Evolutionary conservation across 768 basidiomycete species (phyloP), one percentile per base, ranked within the genome.

Genomic region (Leccinellum albellum): DNA sequence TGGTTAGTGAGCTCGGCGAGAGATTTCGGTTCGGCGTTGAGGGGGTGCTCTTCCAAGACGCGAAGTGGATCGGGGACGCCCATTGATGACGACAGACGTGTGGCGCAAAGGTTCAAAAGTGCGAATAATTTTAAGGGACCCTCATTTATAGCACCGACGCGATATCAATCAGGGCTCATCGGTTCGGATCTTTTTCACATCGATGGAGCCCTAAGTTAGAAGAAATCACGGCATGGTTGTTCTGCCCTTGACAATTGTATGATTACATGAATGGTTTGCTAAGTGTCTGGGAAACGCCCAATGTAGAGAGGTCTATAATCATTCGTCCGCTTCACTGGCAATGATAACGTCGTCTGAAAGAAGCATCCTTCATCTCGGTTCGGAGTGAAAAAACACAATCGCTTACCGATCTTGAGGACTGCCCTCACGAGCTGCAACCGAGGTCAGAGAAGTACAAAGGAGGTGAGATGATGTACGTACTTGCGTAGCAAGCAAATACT

Each of bases 401-500:
- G 74, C 83, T 66, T 61, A 89, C 90, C 90, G 58, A 94, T 94
- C 74, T 94, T 94, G 59, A 94, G 79, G 13, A 94, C 88, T 4
- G 91, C 91, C 32, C 91, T 83, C 45, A 93, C 91, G 57, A 93
- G 82, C 86, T 89, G 56, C 37, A 59, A 35, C 23, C 35, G 40
- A n/a, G 17, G n/a, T 62, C 40, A 42, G 24, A 64, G 54, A 37
- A 21, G 29, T 20, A 28, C 33, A n/a, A 23, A 8, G 35, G 52
- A 44, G 67, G 1, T 1, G 15, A 3, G 10, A 53, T 9, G n/a
- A 4, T 9, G 9, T 3, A 60, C 81, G 49, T 58, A 91, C 87
- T 82, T 95, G 94, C 21, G 95, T 98, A n/a, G 97, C 97, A 42
- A 99, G 79, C 57, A 99, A 76, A 75, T 94, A 97, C 69, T 98